Percentiles rank a stretch among this genome's conserved stretches.
Evolutionary conservation across 768 basidiomycete species (phyloP).

Genomic region (Clathrus columnatus): DNA sequence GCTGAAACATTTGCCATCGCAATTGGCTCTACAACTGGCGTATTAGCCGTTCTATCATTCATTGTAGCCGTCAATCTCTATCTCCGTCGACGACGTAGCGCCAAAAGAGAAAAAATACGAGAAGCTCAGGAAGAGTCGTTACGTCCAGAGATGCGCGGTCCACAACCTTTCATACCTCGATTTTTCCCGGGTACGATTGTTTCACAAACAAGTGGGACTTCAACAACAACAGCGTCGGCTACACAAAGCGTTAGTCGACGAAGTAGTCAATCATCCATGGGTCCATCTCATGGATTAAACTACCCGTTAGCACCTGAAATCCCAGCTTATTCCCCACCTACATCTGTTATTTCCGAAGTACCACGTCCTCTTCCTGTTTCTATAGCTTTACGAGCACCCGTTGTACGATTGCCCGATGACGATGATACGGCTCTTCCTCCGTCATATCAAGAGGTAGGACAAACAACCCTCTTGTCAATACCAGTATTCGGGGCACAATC

Average conservation of each 20-base stretch:
- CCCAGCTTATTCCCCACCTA: slow-evolving; percentile 1
- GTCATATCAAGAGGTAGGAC: slow-evolving; percentile 6
- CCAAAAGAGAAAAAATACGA: slow-evolving; percentile 32
- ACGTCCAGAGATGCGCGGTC: slow-evolving; percentile 29
- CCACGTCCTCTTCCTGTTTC: background rate
- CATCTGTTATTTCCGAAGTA: background rate
- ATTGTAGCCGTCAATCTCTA: slow-evolving; percentile 45
- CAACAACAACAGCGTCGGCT: background rate
- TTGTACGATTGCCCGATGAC: background rate
- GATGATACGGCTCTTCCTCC: background rate
- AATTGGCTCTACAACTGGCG: slow-evolving; percentile 42
- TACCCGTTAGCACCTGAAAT: slow-evolving; percentile 4
- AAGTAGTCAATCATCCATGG: background rate
- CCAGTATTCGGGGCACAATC: background rate
- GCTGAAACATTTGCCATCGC: slow-evolving; percentile 46
- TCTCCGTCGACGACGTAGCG: slow-evolving; percentile 34
- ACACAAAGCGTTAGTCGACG: background rate
- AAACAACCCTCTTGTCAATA: background rate
- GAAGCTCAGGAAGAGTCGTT: slow-evolving; percentile 14
- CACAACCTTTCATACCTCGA: slow-evolving; percentile 43
- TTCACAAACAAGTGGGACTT: background rate
- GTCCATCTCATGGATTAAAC: slow-evolving; percentile 9
- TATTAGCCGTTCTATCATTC: slow-evolving; percentile 37
- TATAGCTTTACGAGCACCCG: background rate
- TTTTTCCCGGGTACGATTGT: slow-evolving; percentile 44